Base-by-base conservation (phyloP, 2,329 filamentous ascomycete species). In the Monosporascus sp. region DNA sequence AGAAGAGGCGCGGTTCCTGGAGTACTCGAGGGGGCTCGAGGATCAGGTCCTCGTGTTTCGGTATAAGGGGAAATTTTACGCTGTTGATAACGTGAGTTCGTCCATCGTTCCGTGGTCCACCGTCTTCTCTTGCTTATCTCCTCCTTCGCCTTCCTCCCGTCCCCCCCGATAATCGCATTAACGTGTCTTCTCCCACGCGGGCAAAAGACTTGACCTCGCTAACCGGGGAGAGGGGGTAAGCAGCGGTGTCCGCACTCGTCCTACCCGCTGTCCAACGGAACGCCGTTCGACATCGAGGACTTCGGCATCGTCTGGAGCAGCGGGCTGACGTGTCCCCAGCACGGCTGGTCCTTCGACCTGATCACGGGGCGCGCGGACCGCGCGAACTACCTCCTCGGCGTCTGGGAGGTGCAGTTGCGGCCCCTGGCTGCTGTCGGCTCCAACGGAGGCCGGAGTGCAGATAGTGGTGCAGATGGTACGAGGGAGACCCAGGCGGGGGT, bases 301-400 rank as follows among this genome's bases (percentile, higher is more conserved):
- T 89, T 88, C 63, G 85, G 86, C 0, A 70, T 86, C 2, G 73
- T 78, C 5, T 65, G 86, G 6, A 85, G 82, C 51, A 76, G 82
- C 0, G 86, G 84, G 0, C 70, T 89, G 3, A 79, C 76, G 0
- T 89, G 86, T 64, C 83, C 85, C 0, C 87, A 87, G 57, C 85
- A 89, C 56, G 81, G 75, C 5, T 89, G 86, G 86, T 85, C 83
- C 0, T 89, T 89, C 66, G 86, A 89, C 62, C 60, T 89, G 2
- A 80, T 82, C 50, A 81, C 84, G 0, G 86, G 86, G 0, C 72
- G 73, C 60, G 76, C 76, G 1, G 86, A 89, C 63, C 77, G 84
- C 0, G 84, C 79, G 1, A 79, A 69, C 46, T 89, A 89, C 62
- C 78, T 71, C 54, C 70, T 89, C 9, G 76, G 76, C 22, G 68